Percentiles rank a stretch among this genome's conserved stretches.
phyloP scores from a whole-genome alignment of 495 filamentous ascomycete genomes.

The Mytilinidion resinicola region DNA sequence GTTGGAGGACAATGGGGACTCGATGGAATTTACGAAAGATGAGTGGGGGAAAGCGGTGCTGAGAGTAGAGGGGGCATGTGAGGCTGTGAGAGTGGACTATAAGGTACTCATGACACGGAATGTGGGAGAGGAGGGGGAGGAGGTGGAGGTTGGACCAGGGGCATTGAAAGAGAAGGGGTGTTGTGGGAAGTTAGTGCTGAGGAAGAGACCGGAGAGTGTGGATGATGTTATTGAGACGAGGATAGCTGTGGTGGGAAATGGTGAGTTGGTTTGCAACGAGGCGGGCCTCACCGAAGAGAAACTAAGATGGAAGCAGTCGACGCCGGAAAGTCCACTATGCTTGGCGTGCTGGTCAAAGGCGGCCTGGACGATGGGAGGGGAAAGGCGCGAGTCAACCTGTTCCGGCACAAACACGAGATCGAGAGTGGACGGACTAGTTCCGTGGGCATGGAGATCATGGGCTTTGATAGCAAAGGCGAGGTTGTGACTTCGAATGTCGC shows the following conservation, averaged over 20 bases:
- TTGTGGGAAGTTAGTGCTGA: constrained; percentile 77
- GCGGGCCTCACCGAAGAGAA: too few relatives aligned
- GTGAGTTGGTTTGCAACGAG: too few relatives aligned
- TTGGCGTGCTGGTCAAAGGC: constrained; percentile 94
- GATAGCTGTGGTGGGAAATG: constrained; percentile 94
- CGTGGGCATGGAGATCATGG: constrained; percentile 98
- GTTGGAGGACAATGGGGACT: constrained; percentile 83
- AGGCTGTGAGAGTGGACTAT: constrained; percentile 62
- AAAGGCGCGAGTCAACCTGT: constrained; percentile 91
- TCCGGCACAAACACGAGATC: constrained; percentile 95
- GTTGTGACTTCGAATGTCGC: constrained; percentile 73
- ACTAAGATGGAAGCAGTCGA: constrained; percentile 52
- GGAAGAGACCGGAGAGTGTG: constrained; percentile 61
- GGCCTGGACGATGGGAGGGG: constrained; percentile 91
- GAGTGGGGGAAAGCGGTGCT: constrained; percentile 74
- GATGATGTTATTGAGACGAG: constrained; percentile 93
- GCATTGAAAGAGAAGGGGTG: constrained; percentile 62
- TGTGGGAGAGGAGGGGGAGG: constrained; percentile 76
- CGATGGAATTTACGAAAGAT: constrained; percentile 72
- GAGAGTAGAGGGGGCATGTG: constrained; percentile 60
- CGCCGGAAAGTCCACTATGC: constrained; percentile 93
- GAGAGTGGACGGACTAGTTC: constrained; percentile 93
- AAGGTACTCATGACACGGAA: constrained; percentile 81
- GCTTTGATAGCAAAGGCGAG: constrained; percentile 84
- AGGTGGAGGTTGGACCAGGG: constrained; percentile 56